Percentiles rank a stretch among this genome's conserved stretches.
These are phyloP conservation scores for Panicum virgatum DNA, from an alignment of 202 grass and related monocot species.

Conservation along the genomic window DNA sequence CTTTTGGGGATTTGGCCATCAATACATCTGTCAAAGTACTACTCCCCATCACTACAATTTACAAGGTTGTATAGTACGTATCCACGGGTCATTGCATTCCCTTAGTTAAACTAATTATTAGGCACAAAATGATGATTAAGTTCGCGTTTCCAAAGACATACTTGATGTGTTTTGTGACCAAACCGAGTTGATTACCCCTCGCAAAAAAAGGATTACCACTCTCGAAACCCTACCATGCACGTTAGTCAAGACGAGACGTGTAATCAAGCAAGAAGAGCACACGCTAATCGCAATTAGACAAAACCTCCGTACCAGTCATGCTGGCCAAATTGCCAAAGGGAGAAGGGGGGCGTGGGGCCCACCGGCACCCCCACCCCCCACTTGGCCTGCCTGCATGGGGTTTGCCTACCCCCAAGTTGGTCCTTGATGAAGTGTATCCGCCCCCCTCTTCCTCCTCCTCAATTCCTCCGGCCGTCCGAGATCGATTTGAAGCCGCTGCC, in stretches of 20 bases:
- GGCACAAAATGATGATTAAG: neutral
- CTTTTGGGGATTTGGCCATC: neutral
- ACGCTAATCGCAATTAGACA: conserved; percentile 6
- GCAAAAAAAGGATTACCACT: neutral
- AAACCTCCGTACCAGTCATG: neutral
- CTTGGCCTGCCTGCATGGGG: neutral
- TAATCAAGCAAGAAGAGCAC: neutral
- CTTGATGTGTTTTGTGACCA: neutral
- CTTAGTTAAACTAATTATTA: neutral
- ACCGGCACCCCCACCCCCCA: too few relatives aligned
- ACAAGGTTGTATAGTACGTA: neutral
- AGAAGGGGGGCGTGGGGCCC: neutral
- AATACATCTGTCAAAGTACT: neutral
- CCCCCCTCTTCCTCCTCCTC: neutral
- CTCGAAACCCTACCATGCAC: neutral
- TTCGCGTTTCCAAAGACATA: neutral
- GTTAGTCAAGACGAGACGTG: neutral
- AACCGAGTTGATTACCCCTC: neutral
- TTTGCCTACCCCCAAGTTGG: conserved; percentile 48
- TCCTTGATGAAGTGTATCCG: conserved; percentile 54
- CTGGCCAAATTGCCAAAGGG: neutral
- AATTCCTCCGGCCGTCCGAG: neutral
- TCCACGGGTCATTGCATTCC: neutral
- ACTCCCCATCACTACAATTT: neutral
- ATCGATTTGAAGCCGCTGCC: conserved; percentile 20